Percentiles rank a stretch among this genome's conserved stretches.
Evolutionary conservation across 2,329 filamentous ascomycete genomes (phyloP).

Genomic region (Saccharata proteae): DNA sequence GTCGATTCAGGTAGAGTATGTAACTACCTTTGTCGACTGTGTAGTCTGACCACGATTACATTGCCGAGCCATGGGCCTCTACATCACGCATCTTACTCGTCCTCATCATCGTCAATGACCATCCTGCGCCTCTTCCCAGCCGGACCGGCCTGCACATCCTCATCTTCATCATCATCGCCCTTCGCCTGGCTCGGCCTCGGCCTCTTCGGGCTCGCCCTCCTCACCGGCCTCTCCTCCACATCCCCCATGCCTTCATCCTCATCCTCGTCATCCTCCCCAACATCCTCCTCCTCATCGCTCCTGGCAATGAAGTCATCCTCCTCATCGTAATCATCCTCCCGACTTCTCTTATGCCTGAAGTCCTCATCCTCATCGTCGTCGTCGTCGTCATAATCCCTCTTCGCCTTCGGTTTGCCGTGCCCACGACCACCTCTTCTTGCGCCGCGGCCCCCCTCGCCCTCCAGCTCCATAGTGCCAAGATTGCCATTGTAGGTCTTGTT

Average conservation of each 20-base stretch:
- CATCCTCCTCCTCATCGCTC: constrained; percentile 59
- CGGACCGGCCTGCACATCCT: constrained; percentile 17
- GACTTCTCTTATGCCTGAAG: constrained; percentile 46
- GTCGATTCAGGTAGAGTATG: too few species aligned
- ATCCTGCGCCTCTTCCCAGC: constrained; percentile 30
- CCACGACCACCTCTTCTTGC: constrained; percentile 31
- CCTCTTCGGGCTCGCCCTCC: constrained; percentile 29
- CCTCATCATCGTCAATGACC: constrained; percentile 35
- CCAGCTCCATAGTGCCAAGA: not conserved
- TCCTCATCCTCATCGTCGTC: constrained; percentile 66
- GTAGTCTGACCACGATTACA: too few species aligned
- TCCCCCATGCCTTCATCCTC: constrained; percentile 30
- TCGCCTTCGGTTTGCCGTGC: constrained; percentile 19
- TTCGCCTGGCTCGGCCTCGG: constrained; percentile 16
- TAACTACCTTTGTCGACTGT: too few species aligned
- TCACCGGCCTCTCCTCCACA: constrained; percentile 26
- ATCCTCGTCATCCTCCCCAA: constrained; percentile 46
- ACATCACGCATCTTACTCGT: too few species aligned
- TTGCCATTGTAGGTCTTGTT: constrained; percentile 15
- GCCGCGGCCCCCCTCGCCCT: constrained; percentile 1
- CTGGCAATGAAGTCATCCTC: constrained; percentile 68
- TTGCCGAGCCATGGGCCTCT: too few species aligned
- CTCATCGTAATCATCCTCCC: constrained; percentile 65
- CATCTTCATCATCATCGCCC: constrained; percentile 25
- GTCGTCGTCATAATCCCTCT: constrained; percentile 52